Base-by-base conservation (phyloP, 495 filamentous ascomycete species). In the Hyaloscypha variabilis region DNA sequence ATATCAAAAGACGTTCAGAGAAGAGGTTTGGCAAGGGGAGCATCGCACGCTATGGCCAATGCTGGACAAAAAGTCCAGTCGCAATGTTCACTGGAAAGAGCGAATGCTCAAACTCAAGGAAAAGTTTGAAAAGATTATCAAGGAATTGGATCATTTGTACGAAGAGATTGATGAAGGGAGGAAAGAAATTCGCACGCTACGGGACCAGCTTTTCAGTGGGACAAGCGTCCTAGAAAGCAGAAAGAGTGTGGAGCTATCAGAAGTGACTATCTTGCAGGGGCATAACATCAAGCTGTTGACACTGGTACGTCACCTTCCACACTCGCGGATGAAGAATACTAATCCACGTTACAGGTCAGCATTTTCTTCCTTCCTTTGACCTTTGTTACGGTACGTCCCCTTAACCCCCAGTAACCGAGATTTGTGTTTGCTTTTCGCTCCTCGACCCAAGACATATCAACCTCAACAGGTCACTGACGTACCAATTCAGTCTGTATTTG, bases 231-330 rank as follows among this genome's bases (percentile, higher is more conserved):
- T 74, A 39, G 79, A 81, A 60, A 72, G 67, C 39, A 68, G 78
- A 11, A 75, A 74, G 54, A 69, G 66, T 13, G 73, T 81, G 26
- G 75, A 78, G 50, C 17, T 64, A 14, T 34, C 57, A 24, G 61
- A 65, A 65, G 74, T 68, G 30, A 76, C 66, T 64, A 72, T 64
- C 71, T 68, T 50, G 70, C 75, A 54, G 66, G 79, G 79, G 6
- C 73, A 79, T 29, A 82, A 82, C 64, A 80, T 83, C 42, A 82
- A 80, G 63, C 63, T 83, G 11, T 72, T 83, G 23, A 83, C 79
- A 0, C 71, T 82, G n/a, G 68, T 70, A 56, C 34, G 61, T 52
- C 21, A 6, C 46, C 21, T 39, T 6, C 3, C 50, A 6, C 30
- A n/a, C 21, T 10, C 36, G 13, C 26, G 24, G 19, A 34, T 67